Evolutionary conservation across 768 basidiomycete species (phyloP).

Genomic region (Hemileccinum rubropunctum): DNA sequence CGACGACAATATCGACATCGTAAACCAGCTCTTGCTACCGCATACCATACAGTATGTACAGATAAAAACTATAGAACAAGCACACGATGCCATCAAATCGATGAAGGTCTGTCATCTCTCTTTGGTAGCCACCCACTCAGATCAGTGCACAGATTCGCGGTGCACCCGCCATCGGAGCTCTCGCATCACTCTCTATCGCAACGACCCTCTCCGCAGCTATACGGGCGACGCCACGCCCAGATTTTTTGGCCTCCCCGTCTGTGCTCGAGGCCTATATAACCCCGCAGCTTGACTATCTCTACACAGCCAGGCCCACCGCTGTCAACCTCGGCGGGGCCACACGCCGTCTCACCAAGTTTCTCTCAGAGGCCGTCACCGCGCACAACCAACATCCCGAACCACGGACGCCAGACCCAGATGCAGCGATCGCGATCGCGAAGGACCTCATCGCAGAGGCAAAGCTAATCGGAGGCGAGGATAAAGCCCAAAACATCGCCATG

Average conservation of each 20-base stretch:
- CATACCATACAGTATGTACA: slow-evolving; percentile 65
- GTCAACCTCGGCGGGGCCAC: slow-evolving; percentile 92
- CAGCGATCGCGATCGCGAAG: slow-evolving; percentile 46
- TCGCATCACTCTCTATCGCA: slow-evolving; percentile 80
- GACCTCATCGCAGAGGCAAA: slow-evolving; percentile 70
- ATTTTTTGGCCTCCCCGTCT: slow-evolving; percentile 52
- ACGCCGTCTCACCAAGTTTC: slow-evolving; percentile 56
- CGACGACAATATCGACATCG: slow-evolving; percentile 69
- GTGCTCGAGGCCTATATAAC: slow-evolving; percentile 54
- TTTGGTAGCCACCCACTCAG: background rate
- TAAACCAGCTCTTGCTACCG: slow-evolving; percentile 87
- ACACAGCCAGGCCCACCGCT: slow-evolving; percentile 90
- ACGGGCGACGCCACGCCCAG: slow-evolving; percentile 42
- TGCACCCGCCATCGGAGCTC: slow-evolving; percentile 92
- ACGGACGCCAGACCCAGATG: slow-evolving; percentile 26
- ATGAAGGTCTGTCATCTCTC: slow-evolving; percentile 73
- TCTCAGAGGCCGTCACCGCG: slow-evolving; percentile 29
- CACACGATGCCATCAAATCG: slow-evolving; percentile 90
- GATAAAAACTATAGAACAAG: slow-evolving; percentile 74
- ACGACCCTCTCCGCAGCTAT: slow-evolving; percentile 58
- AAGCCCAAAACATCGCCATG: slow-evolving; percentile 84
- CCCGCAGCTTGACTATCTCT: slow-evolving; percentile 66
- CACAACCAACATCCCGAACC: slow-evolving; percentile 18
- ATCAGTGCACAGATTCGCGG: slow-evolving; percentile 64
- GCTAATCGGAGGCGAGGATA: slow-evolving; percentile 81